A percentile compares a stretch with the other conserved stretches of the same genome.
Conservation (phyloP, 2,329 filamentous ascomycete genomes). For the Nemania bipapillata region DNA sequence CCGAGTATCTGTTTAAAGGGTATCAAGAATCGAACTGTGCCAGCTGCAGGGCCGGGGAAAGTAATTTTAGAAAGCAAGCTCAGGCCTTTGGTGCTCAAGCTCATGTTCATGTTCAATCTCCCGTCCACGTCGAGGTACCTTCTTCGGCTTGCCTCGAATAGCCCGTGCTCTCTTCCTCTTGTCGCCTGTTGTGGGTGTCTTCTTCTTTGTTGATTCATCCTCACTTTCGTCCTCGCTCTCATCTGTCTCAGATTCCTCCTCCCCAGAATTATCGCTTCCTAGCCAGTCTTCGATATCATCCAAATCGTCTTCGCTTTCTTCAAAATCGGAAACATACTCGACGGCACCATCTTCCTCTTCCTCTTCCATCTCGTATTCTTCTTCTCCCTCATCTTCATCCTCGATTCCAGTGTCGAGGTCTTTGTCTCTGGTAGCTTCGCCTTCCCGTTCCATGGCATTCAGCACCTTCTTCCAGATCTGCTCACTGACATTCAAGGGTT, state of each 20-base stretch:
- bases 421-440: conserved; percentile 83
- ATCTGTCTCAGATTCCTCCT: conserved; percentile 68
- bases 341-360: conserved; percentile 79
- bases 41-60: not conserved
- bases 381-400: conserved; percentile 73
- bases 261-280: conserved; percentile 73
- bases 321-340: conserved; percentile 92
- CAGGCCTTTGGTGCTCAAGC: conserved; percentile 52
- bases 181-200: conserved; percentile 58
- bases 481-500: conserved; percentile 94
- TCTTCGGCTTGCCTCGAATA: conserved; percentile 62
- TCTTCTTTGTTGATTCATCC: conserved; percentile 63
- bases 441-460: conserved; percentile 85
- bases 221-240: conserved; percentile 68
- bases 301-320: conserved; percentile 82
- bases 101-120: conserved; percentile 85
- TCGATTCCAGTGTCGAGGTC: conserved; percentile 89
- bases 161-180: conserved; percentile 57
- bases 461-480: conserved; percentile 97
- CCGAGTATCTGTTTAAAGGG: conserved; percentile 25
- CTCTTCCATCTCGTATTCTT: conserved; percentile 63
- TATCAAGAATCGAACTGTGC: conserved; percentile 30
- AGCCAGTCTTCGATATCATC: conserved; percentile 93
- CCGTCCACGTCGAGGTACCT: conserved; percentile 67
- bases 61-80: conserved; percentile 48